These are phyloP conservation scores for Aspergillus sp. DNA, from an alignment of 2,329 filamentous ascomycete species.

Conservation along the genomic window DNA sequence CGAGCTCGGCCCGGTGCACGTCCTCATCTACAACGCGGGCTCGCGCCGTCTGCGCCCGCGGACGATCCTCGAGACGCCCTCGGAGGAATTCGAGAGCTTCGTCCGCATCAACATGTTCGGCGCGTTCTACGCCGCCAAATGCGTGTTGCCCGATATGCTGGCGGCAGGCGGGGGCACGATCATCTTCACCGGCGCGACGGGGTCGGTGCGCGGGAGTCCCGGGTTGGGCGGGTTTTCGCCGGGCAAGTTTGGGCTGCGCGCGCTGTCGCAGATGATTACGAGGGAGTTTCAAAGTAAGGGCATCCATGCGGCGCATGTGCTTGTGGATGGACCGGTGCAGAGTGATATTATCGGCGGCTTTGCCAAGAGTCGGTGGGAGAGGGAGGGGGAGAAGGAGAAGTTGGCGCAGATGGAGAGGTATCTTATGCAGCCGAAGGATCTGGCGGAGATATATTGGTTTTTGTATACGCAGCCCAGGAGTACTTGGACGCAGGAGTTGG, in stretches of 20 bases:
- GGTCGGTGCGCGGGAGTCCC: slow-evolving; percentile 12
- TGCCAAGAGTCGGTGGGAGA: slow-evolving; percentile 13
- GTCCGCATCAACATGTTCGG: slow-evolving; percentile 14
- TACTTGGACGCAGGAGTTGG: slow-evolving; percentile 19
- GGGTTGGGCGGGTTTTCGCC: slow-evolving; percentile 15
- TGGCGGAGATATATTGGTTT: slow-evolving; percentile 15
- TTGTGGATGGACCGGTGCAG: slow-evolving; percentile 17
- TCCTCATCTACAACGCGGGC: slow-evolving; percentile 15
- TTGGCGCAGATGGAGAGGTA: slow-evolving; percentile 13
- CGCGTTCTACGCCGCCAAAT: slow-evolving; percentile 11
- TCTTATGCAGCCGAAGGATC: slow-evolving; percentile 16
- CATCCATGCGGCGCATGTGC: slow-evolving; percentile 14
- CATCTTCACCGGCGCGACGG: slow-evolving; percentile 15
- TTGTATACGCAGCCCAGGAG: slow-evolving; percentile 15
- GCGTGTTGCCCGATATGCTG: slow-evolving; percentile 14
- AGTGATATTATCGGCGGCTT: slow-evolving; percentile 12
- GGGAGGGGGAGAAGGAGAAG: slow-evolving; percentile 8
- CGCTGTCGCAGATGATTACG: slow-evolving; percentile 14
- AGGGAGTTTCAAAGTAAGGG: slow-evolving; percentile 14
- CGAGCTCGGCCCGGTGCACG: slow-evolving; percentile 13
- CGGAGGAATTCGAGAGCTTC: slow-evolving; percentile 15
- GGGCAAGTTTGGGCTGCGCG: slow-evolving; percentile 15
- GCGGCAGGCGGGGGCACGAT: slow-evolving; percentile 8
- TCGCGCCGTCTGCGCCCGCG: slow-evolving; percentile 13
- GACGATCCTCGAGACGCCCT: slow-evolving; percentile 11